Evolutionary conservation across 768 basidiomycete genomes (phyloP).

Genomic region (Hebeloma cylindrosporum): DNA sequence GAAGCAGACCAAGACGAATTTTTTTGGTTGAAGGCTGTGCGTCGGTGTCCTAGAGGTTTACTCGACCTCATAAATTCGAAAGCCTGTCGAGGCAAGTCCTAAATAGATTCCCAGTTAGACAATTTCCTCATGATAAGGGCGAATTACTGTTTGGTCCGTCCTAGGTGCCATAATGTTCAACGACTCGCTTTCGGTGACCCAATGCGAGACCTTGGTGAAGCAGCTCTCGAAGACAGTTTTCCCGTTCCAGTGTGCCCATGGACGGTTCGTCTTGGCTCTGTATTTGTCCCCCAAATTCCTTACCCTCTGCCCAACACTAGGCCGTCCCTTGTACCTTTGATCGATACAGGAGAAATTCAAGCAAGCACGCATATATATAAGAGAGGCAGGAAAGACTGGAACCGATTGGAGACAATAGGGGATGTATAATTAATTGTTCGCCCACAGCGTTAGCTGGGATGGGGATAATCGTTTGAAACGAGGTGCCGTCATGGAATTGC

Average conservation of each 20-base stretch:
- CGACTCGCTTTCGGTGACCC: slow-evolving; percentile 64
- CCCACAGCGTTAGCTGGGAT: slow-evolving; percentile 12
- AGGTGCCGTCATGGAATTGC: slow-evolving; percentile 16
- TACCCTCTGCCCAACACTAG: slow-evolving; percentile 23
- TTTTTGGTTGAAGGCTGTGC: slow-evolving; percentile 69
- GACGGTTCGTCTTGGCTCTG: slow-evolving; percentile 51
- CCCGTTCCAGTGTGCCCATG: slow-evolving; percentile 97
- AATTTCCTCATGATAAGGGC: not conserved
- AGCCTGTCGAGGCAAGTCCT: slow-evolving; percentile 81
- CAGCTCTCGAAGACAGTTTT: slow-evolving; percentile 71
- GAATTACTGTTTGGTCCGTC: slow-evolving; percentile 2
- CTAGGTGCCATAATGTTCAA: slow-evolving; percentile 98
- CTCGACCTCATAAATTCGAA: slow-evolving; percentile 90
- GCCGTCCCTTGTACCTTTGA: slow-evolving; percentile 42
- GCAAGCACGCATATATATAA: slow-evolving; percentile 16
- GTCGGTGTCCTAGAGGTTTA: slow-evolving; percentile 81
- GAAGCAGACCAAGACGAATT: slow-evolving; percentile 29
- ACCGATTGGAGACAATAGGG: slow-evolving; percentile 23
- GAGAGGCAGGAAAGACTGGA: slow-evolving; percentile 27
- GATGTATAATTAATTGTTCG: slow-evolving; percentile 14
- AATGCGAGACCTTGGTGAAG: slow-evolving; percentile 68
- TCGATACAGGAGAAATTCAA: slow-evolving; percentile 24
- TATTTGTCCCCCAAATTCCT: slow-evolving; percentile 10
- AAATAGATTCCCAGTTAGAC: not conserved
- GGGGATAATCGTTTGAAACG: slow-evolving; percentile 8